A percentile compares a stretch with the other conserved stretches of the same genome.
Evolutionary conservation across 257 asterid genomes (phyloP).

Genomic region (Capsicum chinense): DNA sequence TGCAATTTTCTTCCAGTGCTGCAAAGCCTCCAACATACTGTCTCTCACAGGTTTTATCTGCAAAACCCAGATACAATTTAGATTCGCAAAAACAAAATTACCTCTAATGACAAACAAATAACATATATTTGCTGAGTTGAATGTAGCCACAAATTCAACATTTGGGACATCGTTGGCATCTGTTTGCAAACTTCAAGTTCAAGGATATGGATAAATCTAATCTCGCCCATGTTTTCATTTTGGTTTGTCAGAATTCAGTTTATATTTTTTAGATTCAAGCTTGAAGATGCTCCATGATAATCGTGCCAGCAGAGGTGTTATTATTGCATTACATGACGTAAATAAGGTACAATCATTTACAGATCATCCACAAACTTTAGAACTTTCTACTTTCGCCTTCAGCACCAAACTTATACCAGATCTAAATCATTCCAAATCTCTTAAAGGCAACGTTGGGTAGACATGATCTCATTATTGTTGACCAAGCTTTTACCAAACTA

Average conservation of each 20-base stretch:
- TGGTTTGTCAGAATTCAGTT: not conserved
- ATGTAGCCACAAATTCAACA: not conserved
- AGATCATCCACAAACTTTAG: conserved; percentile 21
- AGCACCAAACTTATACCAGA: not conserved
- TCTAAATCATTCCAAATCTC: not conserved
- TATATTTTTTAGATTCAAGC: not conserved
- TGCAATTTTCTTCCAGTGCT: conserved; percentile 88
- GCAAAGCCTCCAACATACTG: conserved; percentile 92
- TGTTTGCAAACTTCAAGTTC: not conserved
- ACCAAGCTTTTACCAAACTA: conserved; percentile 24
- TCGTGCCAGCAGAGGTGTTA: not conserved
- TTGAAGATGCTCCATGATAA: conserved; percentile 14
- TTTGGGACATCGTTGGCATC: not conserved
- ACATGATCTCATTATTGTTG: not conserved
- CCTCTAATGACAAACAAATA: not conserved
- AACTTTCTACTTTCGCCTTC: not conserved
- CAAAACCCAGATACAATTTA: conserved; percentile 26
- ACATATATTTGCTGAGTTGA: conserved; percentile 10
- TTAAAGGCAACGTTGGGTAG: not conserved
- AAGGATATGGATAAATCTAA: not conserved
- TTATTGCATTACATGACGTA: conserved; percentile 10
- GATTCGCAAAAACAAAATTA: not conserved
- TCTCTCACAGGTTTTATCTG: conserved; percentile 97
- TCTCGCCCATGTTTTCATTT: not conserved
- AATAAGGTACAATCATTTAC: not conserved